Evolutionary conservation across 1,139 yeast genomes (phyloP).

Genomic region (Citeromyces siamensis): DNA sequence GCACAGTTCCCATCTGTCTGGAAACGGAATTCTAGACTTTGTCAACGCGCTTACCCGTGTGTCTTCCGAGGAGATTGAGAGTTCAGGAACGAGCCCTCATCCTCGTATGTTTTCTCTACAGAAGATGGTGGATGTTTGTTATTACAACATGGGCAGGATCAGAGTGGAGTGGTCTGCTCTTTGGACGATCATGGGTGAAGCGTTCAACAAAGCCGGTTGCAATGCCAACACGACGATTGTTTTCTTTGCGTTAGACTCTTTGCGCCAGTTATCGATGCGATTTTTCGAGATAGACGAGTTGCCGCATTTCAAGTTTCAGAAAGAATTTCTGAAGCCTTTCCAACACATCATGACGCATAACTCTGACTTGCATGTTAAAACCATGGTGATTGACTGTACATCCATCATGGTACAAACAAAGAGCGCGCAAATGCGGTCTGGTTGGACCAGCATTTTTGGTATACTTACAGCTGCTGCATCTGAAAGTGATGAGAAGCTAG

Average conservation of each 20-base stretch:
- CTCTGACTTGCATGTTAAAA: conserved; percentile 60
- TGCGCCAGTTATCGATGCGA: conserved; percentile 85
- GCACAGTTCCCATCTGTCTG: conserved; percentile 67
- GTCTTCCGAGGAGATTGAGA: conserved; percentile 82
- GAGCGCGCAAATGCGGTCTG: conserved; percentile 68
- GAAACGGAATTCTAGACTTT: conserved; percentile 77
- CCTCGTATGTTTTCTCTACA: conserved; percentile 91
- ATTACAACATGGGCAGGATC: conserved; percentile 93
- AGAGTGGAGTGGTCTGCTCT: conserved; percentile 94
- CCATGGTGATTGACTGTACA: conserved; percentile 84
- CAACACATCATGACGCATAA: conserved; percentile 67
- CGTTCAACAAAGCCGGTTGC: conserved; percentile 79
- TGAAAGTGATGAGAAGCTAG: conserved; percentile 42
- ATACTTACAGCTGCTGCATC: conserved; percentile 59
- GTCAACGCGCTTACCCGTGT: conserved; percentile 82
- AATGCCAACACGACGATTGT: conserved; percentile 67
- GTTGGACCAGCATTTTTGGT: conserved; percentile 87
- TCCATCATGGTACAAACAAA: conserved; percentile 77
- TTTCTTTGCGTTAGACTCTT: conserved; percentile 85
- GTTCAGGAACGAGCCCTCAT: conserved; percentile 67
- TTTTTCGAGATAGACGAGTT: conserved; percentile 90
- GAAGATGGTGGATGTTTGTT: conserved; percentile 94
- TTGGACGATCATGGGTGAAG: conserved; percentile 90
- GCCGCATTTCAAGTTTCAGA: conserved; percentile 91
- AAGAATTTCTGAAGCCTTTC: conserved; percentile 87